Percentiles rank a stretch among this genome's conserved stretches.
Conservation (phyloP, 2,329 filamentous ascomycete genomes). For the Microcera coccophila region DNA sequence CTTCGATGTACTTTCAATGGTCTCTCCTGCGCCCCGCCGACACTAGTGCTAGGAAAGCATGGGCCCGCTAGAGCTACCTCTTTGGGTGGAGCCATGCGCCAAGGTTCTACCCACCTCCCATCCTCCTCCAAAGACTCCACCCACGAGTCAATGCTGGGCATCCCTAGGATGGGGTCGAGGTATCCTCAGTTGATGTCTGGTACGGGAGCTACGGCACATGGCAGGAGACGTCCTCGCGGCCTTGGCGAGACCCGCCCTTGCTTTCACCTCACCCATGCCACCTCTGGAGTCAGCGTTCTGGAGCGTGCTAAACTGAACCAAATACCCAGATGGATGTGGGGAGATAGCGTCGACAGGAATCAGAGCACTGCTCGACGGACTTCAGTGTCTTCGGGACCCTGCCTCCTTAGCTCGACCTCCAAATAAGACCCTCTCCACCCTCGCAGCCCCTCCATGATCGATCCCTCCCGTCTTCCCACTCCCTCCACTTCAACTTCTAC, state of each 20-base stretch:
- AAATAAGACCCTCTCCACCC: conserved; percentile 33
- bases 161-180: conserved; percentile 5
- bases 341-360: conserved; percentile 24
- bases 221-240: conserved; percentile 9
- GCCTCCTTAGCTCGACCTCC: conserved; percentile 18
- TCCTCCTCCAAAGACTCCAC: conserved; percentile 14
- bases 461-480: conserved; percentile 22
- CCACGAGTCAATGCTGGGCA: conserved; percentile 10
- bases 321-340: conserved; percentile 21
- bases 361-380: conserved; percentile 15
- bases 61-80: conserved; percentile 13
- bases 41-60: conserved; percentile 22
- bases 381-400: conserved; percentile 24
- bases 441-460: conserved; percentile 25
- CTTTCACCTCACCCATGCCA: conserved; percentile 20
- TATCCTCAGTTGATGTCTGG: conserved; percentile 12
- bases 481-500: conserved; percentile 3
- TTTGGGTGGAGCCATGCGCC: conserved; percentile 20
- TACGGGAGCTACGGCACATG: conserved; percentile 24
- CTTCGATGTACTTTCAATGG: conserved; percentile 22
- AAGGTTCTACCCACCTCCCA: conserved; percentile 18
- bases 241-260: conserved; percentile 6
- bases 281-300: conserved; percentile 7
- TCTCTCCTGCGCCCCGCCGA: conserved; percentile 13
- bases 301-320: conserved; percentile 14